Evolutionary conservation across 2,329 filamentous ascomycete species (phyloP).

Genomic region (Xylariaceae sp.): DNA sequence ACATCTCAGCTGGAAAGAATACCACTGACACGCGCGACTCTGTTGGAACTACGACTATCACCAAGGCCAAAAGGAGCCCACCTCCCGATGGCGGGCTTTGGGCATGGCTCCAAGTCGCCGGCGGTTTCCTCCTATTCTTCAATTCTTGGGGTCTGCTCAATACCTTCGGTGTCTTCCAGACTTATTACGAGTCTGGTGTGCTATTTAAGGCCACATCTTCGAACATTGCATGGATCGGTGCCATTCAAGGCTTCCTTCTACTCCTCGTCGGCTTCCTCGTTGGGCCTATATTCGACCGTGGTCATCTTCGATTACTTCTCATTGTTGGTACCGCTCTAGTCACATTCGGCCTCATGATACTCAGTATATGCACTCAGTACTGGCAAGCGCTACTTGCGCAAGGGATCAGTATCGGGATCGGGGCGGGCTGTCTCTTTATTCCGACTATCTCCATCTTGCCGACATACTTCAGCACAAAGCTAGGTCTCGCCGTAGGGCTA

Average conservation of each 20-base stretch:
- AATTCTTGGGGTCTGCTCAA: slow-evolving; percentile 42
- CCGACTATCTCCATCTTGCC: slow-evolving; percentile 34
- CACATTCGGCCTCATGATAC: slow-evolving; percentile 11
- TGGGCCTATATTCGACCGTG: slow-evolving; percentile 18
- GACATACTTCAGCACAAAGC: slow-evolving; percentile 29
- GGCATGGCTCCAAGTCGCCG: slow-evolving; percentile 43
- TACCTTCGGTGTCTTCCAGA: slow-evolving; percentile 50
- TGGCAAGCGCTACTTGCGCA: slow-evolving; percentile 42
- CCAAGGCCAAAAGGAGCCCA: not conserved
- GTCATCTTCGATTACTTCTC: slow-evolving; percentile 23
- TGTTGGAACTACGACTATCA: too few relatives aligned
- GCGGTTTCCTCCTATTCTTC: slow-evolving; percentile 32
- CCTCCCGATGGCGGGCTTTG: slow-evolving; percentile 29
- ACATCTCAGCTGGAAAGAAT: too few relatives aligned
- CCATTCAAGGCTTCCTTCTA: slow-evolving; percentile 36
- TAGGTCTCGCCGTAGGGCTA: slow-evolving; percentile 32
- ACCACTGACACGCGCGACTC: too few relatives aligned
- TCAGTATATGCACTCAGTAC: slow-evolving; percentile 34
- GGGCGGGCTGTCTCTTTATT: slow-evolving; percentile 38
- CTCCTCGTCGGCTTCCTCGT: slow-evolving; percentile 29
- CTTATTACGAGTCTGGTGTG: slow-evolving; percentile 38
- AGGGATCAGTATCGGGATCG: slow-evolving; percentile 39
- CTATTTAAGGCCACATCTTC: slow-evolving; percentile 34
- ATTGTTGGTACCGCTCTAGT: slow-evolving; percentile 9
- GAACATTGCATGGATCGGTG: slow-evolving; percentile 41